Evolutionary conservation across 2,329 filamentous ascomycete genomes (phyloP), one percentile per base, ranked within the genome.

Genomic region (Clarireedia monteithiana): DNA sequence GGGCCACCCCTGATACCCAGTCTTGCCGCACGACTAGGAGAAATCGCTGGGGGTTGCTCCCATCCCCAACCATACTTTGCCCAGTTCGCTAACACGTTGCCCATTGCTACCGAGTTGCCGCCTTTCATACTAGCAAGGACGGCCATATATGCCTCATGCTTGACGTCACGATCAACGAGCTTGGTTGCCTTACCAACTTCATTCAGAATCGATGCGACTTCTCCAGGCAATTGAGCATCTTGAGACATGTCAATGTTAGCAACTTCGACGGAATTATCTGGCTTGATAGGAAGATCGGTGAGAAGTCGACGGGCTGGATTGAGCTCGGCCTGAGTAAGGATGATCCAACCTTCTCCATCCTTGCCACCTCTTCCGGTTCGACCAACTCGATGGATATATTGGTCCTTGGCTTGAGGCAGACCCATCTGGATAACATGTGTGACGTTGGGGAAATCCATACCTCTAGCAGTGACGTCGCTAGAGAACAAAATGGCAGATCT

Each of bases 371-470:
- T 84, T 57, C 80, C 88, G 12, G 88, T 92, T 61, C 88, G 84
- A 53, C 88, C 88, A 49, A 91, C 74, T 60, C 88, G 82, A 70
- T 91, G 88, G 56, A 91, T 85, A 67, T 91, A 91, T 56, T 85
- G 81, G 66, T 89, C 86, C 15, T 81, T 75, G 60, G 80, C 79
- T 4, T 75, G 74, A 4, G 88, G 85, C 2, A 79, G 64, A 59
- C 88, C 85, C 14, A 89, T 65, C 65, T 91, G 88, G 58, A 91
- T 84, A 55, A 91, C 87, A 65, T 91, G 86, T 12, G 85, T 86
- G 30, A 91, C 88, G 57, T 85, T 78, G 26, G 88, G 88, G 72
- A 91, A 91, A 69, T 92, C 88, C 85, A 92, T 89, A 64, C 88
- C 88, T 70, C 88, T 79, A 14, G 88, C 87, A 6, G 87, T 90